A percentile compares a stretch with the other conserved stretches of the same genome.
phyloP scores from a whole-genome alignment of 805 yeast species.

The Kuraishia hungarica region DNA sequence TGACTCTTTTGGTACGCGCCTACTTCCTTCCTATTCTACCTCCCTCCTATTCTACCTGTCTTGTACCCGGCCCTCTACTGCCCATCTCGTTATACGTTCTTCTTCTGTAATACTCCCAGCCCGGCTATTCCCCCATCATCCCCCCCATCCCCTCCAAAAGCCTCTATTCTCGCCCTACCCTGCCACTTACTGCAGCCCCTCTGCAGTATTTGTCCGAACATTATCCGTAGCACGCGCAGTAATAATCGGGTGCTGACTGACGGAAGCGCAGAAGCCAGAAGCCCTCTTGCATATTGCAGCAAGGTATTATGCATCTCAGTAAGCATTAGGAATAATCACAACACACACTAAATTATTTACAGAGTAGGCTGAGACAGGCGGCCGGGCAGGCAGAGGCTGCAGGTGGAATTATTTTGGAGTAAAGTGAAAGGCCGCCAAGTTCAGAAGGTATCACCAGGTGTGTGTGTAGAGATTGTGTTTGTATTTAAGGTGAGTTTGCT shows the following conservation, averaged over 20 bases:
- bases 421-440: neutral
- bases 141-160: neutral
- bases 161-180: neutral
- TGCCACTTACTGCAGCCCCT: neutral
- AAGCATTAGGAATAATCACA: neutral
- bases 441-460: neutral
- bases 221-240: neutral
- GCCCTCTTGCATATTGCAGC: neutral
- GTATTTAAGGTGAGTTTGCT: neutral
- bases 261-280: neutral
- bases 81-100: too few relatives aligned
- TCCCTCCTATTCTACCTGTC: too few relatives aligned
- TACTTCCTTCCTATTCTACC: too few relatives aligned
- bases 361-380: neutral
- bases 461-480: neutral
- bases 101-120: too few relatives aligned
- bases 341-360: neutral
- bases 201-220: neutral
- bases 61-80: too few relatives aligned
- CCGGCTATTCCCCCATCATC: too few relatives aligned
- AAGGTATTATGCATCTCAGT: neutral
- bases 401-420: neutral
- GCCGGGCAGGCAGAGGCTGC: too few relatives aligned
- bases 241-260: neutral
- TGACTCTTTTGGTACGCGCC: too few relatives aligned